Conservation (phyloP, 176 grass and related monocot genomes). For the Saccharum officinarum region DNA sequence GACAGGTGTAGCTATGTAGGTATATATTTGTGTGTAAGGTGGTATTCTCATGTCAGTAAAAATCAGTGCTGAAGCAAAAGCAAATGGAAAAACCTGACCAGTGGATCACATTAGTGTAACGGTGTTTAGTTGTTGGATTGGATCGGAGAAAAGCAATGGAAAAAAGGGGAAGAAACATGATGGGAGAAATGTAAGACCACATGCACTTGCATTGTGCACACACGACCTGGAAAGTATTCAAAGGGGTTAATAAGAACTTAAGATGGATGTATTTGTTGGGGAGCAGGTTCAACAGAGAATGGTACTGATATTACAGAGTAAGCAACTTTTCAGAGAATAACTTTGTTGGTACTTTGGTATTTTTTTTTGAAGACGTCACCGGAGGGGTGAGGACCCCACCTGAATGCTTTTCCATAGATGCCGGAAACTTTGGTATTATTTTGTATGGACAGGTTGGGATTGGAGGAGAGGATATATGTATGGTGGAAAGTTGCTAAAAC, state of each 20-base stretch:
- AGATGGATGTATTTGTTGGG: slow-evolving; percentile 8
- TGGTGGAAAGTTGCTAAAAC: background rate
- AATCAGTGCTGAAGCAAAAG: background rate
- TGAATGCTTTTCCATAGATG: too few relatives aligned
- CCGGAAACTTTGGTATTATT: background rate
- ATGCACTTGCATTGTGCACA: background rate
- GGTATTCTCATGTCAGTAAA: background rate
- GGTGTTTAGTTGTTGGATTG: background rate
- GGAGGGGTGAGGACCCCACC: too few relatives aligned
- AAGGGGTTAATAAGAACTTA: background rate
- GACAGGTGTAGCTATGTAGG: background rate
- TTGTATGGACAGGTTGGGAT: slow-evolving; percentile 19
- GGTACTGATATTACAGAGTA: background rate
- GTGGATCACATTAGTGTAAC: background rate
- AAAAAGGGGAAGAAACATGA: background rate
- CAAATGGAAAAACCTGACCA: background rate
- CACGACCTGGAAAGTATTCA: background rate
- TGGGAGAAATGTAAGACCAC: background rate
- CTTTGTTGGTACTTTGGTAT: background rate
- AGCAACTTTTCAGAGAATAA: slow-evolving; percentile 1
- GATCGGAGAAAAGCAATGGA: background rate
- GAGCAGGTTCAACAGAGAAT: background rate
- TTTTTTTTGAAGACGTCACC: too few relatives aligned
- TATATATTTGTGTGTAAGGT: background rate
- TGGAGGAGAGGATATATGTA: background rate